Percentiles rank a stretch among this genome's conserved stretches.
Conservation (phyloP, 2,329 filamentous ascomycete genomes). For the Trichoderma pleuroti region DNA sequence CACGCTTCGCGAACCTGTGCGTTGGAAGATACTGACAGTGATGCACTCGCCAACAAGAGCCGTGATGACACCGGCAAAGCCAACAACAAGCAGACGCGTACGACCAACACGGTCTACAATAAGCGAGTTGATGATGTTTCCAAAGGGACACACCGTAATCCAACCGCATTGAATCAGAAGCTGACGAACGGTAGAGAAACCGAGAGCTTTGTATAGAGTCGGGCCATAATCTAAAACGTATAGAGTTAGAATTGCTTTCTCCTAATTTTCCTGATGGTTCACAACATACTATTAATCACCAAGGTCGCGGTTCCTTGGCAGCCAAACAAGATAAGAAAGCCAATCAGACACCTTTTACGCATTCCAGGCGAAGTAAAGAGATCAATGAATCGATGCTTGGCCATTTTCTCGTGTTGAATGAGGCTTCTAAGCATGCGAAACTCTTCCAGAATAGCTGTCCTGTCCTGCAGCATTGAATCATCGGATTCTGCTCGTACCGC, state of each 20-base stretch:
- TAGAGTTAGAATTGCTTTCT: neutral
- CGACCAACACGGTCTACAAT: neutral
- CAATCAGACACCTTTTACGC: neutral
- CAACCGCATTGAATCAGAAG: neutral
- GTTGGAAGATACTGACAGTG: neutral
- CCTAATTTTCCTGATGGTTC: neutral
- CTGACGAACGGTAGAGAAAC: neutral
- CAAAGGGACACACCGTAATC: neutral
- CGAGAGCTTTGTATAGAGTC: conserved; percentile 2
- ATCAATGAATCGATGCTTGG: neutral
- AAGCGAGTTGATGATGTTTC: neutral
- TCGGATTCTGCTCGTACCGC: neutral
- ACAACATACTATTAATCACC: neutral
- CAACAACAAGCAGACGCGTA: neutral
- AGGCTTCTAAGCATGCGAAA: neutral
- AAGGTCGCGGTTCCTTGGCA: neutral
- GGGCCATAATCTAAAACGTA: neutral
- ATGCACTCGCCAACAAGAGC: conserved; percentile 1
- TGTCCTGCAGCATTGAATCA: neutral
- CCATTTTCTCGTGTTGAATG: neutral
- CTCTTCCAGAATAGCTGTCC: neutral
- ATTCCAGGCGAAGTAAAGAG: neutral
- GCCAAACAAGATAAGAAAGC: neutral
- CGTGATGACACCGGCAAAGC: neutral
- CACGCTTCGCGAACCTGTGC: neutral